phyloP scores from a whole-genome alignment of 306 rosid genomes.

The Dryas alaskensis region DNA sequence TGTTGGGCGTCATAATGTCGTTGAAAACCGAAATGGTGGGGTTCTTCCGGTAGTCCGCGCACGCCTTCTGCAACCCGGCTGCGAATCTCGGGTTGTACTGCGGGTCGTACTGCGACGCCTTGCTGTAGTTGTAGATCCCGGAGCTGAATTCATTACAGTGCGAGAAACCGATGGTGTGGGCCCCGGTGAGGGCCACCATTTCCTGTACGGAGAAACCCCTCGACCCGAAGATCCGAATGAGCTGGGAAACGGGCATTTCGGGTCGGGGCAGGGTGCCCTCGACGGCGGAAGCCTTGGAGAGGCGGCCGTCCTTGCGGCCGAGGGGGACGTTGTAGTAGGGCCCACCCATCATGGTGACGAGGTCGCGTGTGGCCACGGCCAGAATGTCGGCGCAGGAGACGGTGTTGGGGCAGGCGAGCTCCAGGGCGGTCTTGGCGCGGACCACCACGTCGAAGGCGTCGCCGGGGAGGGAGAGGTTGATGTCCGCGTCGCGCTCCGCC shows the following conservation, averaged over 20 bases:
- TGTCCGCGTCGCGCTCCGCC: slow-evolving; percentile 55
- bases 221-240: slow-evolving; percentile 42
- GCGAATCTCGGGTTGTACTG: slow-evolving; percentile 62
- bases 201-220: slow-evolving; percentile 67
- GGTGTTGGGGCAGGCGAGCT: slow-evolving; percentile 44
- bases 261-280: slow-evolving; percentile 54
- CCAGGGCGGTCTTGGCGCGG: slow-evolving; percentile 48
- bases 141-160: slow-evolving; percentile 56
- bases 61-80: slow-evolving; percentile 50
- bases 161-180: slow-evolving; percentile 86
- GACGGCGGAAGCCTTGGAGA: slow-evolving; percentile 44
- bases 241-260: slow-evolving; percentile 48
- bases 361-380: slow-evolving; percentile 48
- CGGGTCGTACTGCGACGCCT: slow-evolving; percentile 27
- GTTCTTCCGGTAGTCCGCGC: slow-evolving; percentile 47
- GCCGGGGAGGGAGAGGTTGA: slow-evolving; percentile 54
- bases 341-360: slow-evolving; percentile 45
- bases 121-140: slow-evolving; percentile 47
- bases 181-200: slow-evolving; percentile 74
- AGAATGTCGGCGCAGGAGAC: slow-evolving; percentile 54
- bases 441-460: slow-evolving; percentile 46
- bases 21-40: slow-evolving; percentile 80
- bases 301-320: slow-evolving; percentile 36
- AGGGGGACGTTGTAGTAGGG: slow-evolving; percentile 39
- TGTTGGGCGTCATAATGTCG: slow-evolving; percentile 80